Base-by-base conservation (phyloP, 1,284 basidiomycete genomes). In the Omphalotus olearius region DNA sequence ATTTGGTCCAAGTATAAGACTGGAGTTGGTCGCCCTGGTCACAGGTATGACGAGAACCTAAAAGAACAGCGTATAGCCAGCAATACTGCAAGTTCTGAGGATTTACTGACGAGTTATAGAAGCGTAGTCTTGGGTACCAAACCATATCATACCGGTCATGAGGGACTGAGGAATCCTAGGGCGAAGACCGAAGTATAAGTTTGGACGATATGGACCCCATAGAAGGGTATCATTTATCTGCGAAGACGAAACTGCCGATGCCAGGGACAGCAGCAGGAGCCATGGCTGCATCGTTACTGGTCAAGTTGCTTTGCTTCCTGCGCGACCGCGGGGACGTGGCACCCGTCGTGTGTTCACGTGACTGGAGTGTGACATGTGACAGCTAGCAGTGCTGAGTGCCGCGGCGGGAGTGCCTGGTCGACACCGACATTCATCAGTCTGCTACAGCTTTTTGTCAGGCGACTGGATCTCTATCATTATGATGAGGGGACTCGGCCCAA, bases 131-230 rank as follows among this genome's bases (percentile, higher is more conserved):
- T 90, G 83, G 4, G 88, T 84, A 20, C 92, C 89, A 66, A 90
- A 91, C 93, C 94, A 98, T 67, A 95, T 82, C 38, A 98, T 78
- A 35, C 94, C 95, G 2, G 89, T 91, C 83, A 95, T 81, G 25
- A 97, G 76, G 11, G 91, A 93, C 59, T 92, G 82, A 1, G 94
- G 91, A 54, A 91, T 70, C 41, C 85, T 80, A 17, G 94, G 90
- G 42, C 91, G 76, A 48, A 98, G 71, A 26, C 94, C 94, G 69
- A 98, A 96, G 72, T 97, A 98, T 26, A 97, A 77, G 62, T 93
- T 91, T 1, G 94, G 92, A 37, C 94, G 76, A 66, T 95, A 97
- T 0, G 89, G 76, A 2, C 93, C 93, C 94, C 94, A 97, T 59
- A 93, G 67, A n/a, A 93, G 68, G 6, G 85, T 82, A 54, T 83